These are phyloP conservation scores for Cyberlindnera mississippiensis DNA, from an alignment of 805 yeast species.

Conservation along the genomic window DNA sequence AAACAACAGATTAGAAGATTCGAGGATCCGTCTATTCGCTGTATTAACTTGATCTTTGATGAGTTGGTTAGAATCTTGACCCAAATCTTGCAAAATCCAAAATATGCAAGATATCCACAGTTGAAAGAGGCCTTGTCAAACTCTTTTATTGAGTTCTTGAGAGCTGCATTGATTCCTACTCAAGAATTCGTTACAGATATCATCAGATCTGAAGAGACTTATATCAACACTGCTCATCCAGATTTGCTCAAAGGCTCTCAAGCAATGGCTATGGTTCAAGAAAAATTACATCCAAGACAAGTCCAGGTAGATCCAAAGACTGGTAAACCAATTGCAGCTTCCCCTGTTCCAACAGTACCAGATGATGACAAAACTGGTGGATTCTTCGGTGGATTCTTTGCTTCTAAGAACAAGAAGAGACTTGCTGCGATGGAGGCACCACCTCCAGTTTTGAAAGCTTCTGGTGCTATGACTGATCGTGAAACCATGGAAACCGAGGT, in stretches of 20 bases:
- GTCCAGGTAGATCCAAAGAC: slow-evolving; percentile 83
- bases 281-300: slow-evolving; percentile 69
- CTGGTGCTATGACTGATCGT: slow-evolving; percentile 87
- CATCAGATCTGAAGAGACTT: slow-evolving; percentile 83
- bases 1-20: slow-evolving; percentile 91
- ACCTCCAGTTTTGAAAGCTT: slow-evolving; percentile 89
- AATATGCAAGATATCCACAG: slow-evolving; percentile 84
- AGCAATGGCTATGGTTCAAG: slow-evolving; percentile 90
- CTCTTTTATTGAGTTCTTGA: slow-evolving; percentile 72
- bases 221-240: slow-evolving; percentile 97
- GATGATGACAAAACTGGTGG: slow-evolving; percentile 56
- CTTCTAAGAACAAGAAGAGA: slow-evolving; percentile 88
- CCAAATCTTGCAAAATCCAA: slow-evolving; percentile 77
- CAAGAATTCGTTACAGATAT: slow-evolving; percentile 80
- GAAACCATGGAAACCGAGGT: slow-evolving; percentile 97
- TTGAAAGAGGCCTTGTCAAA: slow-evolving; percentile 83
- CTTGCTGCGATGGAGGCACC: slow-evolving; percentile 97
- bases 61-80: slow-evolving; percentile 83
- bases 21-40: slow-evolving; percentile 88
- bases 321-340: slow-evolving; percentile 62
- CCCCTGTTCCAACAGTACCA: slow-evolving; percentile 29
- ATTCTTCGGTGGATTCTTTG: slow-evolving; percentile 93
- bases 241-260: slow-evolving; percentile 92
- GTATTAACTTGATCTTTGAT: slow-evolving; percentile 88
- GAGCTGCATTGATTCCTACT: slow-evolving; percentile 80